Percentiles rank a stretch among this genome's conserved stretches.
Evolutionary conservation across 1,284 basidiomycete genomes (phyloP).

Genomic region (Lignosus rhinocerotis): DNA sequence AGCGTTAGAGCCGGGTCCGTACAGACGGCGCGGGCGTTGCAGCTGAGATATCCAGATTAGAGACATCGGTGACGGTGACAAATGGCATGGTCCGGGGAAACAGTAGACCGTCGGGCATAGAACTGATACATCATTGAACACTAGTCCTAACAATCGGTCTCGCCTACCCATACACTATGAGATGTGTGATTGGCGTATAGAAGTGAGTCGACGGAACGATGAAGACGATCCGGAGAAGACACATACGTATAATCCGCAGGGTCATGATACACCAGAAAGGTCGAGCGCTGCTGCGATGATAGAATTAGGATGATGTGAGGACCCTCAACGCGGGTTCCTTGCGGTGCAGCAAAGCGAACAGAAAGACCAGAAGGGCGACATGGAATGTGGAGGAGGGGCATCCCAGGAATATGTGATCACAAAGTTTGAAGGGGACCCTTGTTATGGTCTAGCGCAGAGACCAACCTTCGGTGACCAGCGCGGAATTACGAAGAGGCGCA

Average conservation of each 20-base stretch:
- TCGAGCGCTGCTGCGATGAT: not conserved
- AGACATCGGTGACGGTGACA: not conserved
- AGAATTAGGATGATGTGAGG: not conserved
- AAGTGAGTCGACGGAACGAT: not conserved
- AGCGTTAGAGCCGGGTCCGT: not conserved
- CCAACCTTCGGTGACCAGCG: conserved; percentile 5
- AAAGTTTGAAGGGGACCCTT: no score
- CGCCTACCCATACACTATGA: no score
- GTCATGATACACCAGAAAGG: not conserved
- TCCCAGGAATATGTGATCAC: no score
- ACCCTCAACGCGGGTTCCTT: conserved; percentile 1
- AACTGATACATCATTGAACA: no score
- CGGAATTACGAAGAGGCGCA: not conserved
- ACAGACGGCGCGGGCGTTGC: not conserved
- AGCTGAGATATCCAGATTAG: not conserved
- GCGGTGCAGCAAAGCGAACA: conserved; percentile 1
- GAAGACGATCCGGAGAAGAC: not conserved
- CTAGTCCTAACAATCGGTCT: no score
- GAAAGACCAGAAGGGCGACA: not conserved
- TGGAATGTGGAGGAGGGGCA: not conserved
- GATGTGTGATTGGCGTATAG: no score
- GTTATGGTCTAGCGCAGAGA: not conserved
- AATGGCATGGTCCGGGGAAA: no score
- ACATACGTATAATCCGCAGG: not conserved
- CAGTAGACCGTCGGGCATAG: no score